Conservation (phyloP, 78 protist genomes). For the Speleostelium caveatum region DNA sequence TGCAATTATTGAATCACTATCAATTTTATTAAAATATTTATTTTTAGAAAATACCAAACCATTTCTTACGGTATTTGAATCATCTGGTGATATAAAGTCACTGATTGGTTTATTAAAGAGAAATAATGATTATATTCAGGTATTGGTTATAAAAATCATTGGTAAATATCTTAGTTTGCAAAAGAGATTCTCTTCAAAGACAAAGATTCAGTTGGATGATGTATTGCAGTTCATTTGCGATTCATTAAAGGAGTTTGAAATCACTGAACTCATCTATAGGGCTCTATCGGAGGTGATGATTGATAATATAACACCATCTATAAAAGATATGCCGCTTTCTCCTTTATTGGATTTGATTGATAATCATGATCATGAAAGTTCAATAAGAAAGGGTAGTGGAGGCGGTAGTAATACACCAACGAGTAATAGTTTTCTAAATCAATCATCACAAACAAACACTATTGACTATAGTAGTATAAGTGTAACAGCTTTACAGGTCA, state of each 20-base stretch:
- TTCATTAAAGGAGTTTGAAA: slow-evolving; percentile 23
- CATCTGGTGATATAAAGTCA: slow-evolving; percentile 45
- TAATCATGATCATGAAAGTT: slow-evolving; percentile 3
- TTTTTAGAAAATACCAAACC: slow-evolving; percentile 23
- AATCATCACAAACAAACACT: neutral
- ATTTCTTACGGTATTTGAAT: slow-evolving; percentile 45
- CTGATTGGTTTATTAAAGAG: slow-evolving; percentile 43
- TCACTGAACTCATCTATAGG: slow-evolving; percentile 65
- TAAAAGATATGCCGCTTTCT: slow-evolving; percentile 30
- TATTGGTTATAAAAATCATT: slow-evolving; percentile 57
- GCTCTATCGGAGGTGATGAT: slow-evolving; percentile 24
- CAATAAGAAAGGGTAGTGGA: neutral
- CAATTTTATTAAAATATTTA: slow-evolving; percentile 25
- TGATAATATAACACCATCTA: slow-evolving; percentile 23
- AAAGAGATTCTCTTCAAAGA: neutral
- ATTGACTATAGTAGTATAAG: slow-evolving; percentile 3
- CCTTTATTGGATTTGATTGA: slow-evolving; percentile 53
- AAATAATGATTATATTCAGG: slow-evolving; percentile 58
- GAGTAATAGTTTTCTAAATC: neutral
- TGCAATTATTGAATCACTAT: slow-evolving; percentile 34
- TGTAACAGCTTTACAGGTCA: slow-evolving; percentile 14
- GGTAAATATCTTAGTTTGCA: slow-evolving; percentile 32
- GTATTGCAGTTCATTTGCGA: slow-evolving; percentile 2
- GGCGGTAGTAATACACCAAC: neutral
- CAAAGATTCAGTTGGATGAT: slow-evolving; percentile 8